Evolutionary conservation across 805 yeast species (phyloP), one percentile per base, ranked within the genome.

Genomic region (Metschnikowia lachancei): DNA sequence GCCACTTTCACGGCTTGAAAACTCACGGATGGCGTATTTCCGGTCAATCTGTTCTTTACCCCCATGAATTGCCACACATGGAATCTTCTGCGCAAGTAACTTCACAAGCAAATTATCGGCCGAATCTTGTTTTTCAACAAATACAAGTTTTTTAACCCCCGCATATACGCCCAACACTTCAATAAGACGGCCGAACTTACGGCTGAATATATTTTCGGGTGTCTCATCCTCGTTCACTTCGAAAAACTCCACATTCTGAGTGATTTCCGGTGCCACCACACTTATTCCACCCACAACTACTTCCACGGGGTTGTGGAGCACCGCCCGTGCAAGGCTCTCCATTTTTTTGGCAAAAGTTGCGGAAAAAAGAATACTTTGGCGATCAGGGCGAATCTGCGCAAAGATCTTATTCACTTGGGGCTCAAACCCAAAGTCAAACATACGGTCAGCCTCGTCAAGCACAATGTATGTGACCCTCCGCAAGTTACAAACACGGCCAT

Each of bases 361-460:
- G 10, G 97, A 89, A 61, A 92, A 94, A 20, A 94, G 66, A 3
- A 91, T 92, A 14, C 94, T 86, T 59, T 92, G 98, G 40, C 85
- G 73, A 60, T 91, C 97, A 0, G 94, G 94, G 40, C 97, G 73
- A 2, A 88, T 75, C 31, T 85, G 85, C 13, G 78, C 73, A 60
- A 90, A 73, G 18, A 94, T 84, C 57, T 88, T 87, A 55, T 78
- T 81, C 3, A 94, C 89, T 61, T 94, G 99, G 0, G 99, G 98
- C 57, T 89, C 98, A 66, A 94, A 94, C 1, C 99, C 99, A 77
- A 94, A 72, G 63, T 94, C 99, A 68, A 92, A 92, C 86, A 94
- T 83, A 52, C 99, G 69, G 65, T 94, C 99, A 1, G 98, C 97
- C 61, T 94, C 99, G 62, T 94, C 99, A 49, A 94, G 69, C 0